A percentile compares a stretch with the other conserved stretches of the same genome.
Evolutionary conservation across 345 rosid species (phyloP).

Genomic region (Aurinia saxatilis): DNA sequence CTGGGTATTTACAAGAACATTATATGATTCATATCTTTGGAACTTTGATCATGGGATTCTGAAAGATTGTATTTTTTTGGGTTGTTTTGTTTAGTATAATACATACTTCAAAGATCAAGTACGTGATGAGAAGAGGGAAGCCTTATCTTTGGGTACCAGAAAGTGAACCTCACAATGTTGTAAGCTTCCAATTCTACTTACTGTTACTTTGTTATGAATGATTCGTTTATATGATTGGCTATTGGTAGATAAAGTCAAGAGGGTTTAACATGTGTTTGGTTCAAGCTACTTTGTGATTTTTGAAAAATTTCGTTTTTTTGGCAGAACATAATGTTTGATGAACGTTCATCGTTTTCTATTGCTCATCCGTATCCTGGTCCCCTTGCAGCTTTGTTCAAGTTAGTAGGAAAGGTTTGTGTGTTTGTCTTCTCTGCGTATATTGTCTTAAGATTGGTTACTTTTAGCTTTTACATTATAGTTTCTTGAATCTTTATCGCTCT

Average conservation of each 20-base stretch:
- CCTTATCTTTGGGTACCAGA: conserved; percentile 83
- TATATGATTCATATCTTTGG: not conserved
- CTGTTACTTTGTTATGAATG: conserved; percentile 3
- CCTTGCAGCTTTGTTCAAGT: conserved; percentile 47
- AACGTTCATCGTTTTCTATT: conserved; percentile 70
- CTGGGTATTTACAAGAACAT: too few relatives aligned
- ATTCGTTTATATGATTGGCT: not conserved
- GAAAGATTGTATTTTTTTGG: not conserved
- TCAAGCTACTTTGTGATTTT: not conserved
- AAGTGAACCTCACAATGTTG: conserved; percentile 70
- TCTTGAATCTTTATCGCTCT: not conserved
- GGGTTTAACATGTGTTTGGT: not conserved
- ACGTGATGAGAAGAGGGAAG: conserved; percentile 62
- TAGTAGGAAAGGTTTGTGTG: conserved; percentile 52
- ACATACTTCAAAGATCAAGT: conserved; percentile 74
- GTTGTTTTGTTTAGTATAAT: conserved; percentile 37
- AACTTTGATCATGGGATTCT: not conserved
- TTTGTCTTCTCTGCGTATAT: not conserved
- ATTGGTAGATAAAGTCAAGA: not conserved
- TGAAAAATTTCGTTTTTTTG: not conserved
- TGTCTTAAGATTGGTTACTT: conserved; percentile 4
- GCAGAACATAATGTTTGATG: conserved; percentile 79
- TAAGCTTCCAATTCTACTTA: conserved; percentile 25
- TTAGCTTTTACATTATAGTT: not conserved
- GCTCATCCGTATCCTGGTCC: conserved; percentile 66